Base-by-base conservation (phyloP, 495 filamentous ascomycete species). In the Lasiosphaeris hirsuta region DNA sequence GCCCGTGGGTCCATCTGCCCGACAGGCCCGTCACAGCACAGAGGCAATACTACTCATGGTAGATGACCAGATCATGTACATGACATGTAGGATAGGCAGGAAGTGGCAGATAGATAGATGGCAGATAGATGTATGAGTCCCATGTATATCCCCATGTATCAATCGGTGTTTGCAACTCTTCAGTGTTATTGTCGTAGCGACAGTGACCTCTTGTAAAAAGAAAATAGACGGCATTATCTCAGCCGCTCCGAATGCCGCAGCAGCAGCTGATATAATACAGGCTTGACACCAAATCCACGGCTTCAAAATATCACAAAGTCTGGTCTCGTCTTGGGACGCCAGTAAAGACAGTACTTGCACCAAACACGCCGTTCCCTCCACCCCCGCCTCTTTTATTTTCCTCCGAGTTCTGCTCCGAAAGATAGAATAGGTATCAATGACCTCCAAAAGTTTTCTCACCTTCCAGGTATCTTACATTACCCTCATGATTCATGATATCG, bases 41-140 rank as follows among this genome's bases (percentile, higher is more conserved):
- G 78, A 83, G 87, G 60, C 92, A 87, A 72, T 95, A 90, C 69
- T 93, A 92, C 75, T 84, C 83, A 57, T 97, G 92, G 92, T 97
- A 84, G 68, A 72, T 40, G 19, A 52, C 18, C 13, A 13, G n/a
- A 33, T 30, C 15, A 38, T n/a, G 18, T 15, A 40, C 6, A 7
- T 3, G 15, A 19, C 10, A 44, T 30, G 23, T 30, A 30, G 23
- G 23, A 30, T 30, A n/a, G 11, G 13, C 39, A 8, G 33, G 46
- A 23, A 49, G 19, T 35, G 50, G 18, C n/a, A 19, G 36, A 43
- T 53, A 42, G 37, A 39, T 39, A 13, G 10, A 7, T 15, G 43
- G 17, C 4, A 46, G 43, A 46, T 46, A 19, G 43, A 46, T 46
- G 43, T 46, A 46, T 46, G n/a, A 46, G 43, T 4, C 13, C 13